Evolutionary conservation across 495 filamentous ascomycete species (phyloP).

Genomic region (Sordaria brevicollis): DNA sequence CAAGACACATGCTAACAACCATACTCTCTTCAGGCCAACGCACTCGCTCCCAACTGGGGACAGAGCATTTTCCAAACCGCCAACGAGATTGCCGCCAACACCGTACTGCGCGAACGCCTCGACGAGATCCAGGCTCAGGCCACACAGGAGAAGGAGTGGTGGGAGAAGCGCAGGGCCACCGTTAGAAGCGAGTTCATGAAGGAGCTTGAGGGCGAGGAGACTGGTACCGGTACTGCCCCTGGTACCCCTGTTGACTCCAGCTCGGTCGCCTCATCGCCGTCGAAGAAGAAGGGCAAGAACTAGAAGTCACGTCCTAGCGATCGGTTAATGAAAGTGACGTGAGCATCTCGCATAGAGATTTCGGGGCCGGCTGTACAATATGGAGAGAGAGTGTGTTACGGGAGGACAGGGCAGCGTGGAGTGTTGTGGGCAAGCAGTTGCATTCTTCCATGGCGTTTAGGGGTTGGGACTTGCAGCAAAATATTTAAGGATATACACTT

Average conservation of each 20-base stretch:
- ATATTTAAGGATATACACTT: not conserved
- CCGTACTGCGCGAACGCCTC: conserved; percentile 59
- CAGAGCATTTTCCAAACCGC: conserved; percentile 92
- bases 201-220: conserved; percentile 55
- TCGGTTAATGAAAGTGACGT: not conserved
- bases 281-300: conserved; percentile 75
- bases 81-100: conserved; percentile 71
- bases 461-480: conserved; percentile 10
- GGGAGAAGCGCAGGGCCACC: conserved; percentile 65
- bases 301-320: conserved; percentile 22
- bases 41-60: conserved; percentile 77
- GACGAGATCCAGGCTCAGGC: conserved; percentile 66
- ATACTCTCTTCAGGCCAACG: conserved; percentile 55
- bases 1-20: conserved; percentile 3
- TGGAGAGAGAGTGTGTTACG: not conserved
- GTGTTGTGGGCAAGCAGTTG: not conserved
- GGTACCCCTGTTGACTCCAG: not conserved
- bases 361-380: conserved; percentile 10
- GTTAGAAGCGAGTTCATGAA: conserved; percentile 76
- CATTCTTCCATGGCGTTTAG: conserved; percentile 22
- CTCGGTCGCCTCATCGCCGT: not conserved
- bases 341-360: not conserved
- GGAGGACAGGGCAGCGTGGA: not conserved
- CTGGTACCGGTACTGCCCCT: not conserved
- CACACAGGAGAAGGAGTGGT: conserved; percentile 72